Conservation (phyloP, 768 basidiomycete genomes). For the Rhizopogon vinicolor region DNA sequence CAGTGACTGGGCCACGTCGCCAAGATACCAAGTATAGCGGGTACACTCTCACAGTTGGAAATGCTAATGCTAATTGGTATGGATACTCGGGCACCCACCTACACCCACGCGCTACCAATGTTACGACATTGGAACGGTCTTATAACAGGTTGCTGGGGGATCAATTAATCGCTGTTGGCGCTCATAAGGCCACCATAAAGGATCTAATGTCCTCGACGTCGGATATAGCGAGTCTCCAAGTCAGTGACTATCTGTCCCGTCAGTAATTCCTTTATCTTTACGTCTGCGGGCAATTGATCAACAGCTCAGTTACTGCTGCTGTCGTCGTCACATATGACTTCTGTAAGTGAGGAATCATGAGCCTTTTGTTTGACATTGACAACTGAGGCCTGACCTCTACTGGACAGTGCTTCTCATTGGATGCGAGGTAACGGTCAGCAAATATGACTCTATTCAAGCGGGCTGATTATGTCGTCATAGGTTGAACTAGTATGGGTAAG, state of each 20-base stretch:
- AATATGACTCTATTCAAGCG: background rate
- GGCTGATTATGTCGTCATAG: background rate
- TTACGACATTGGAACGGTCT: background rate
- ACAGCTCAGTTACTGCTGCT: background rate
- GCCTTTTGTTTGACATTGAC: background rate
- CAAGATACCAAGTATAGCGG: background rate
- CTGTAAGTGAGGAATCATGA: background rate
- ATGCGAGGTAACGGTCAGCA: background rate
- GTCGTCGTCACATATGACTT: background rate
- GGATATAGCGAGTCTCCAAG: background rate
- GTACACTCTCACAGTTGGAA: background rate
- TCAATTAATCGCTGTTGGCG: background rate
- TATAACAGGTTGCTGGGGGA: background rate
- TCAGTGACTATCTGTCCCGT: background rate
- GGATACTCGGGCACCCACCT: background rate
- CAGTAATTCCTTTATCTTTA: background rate
- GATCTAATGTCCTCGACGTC: background rate
- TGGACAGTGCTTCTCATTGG: background rate
- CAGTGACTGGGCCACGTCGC: background rate
- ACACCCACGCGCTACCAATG: background rate
- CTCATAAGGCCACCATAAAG: background rate
- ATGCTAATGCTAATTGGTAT: too few species aligned
- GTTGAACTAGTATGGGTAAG: constrained; percentile 8
- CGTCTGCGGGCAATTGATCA: background rate
- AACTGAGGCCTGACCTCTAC: background rate